A percentile compares a stretch with the other conserved stretches of the same genome.
Evolutionary conservation across 2,329 filamentous ascomycete species (phyloP).

Genomic region (Monosporascus sp.): DNA sequence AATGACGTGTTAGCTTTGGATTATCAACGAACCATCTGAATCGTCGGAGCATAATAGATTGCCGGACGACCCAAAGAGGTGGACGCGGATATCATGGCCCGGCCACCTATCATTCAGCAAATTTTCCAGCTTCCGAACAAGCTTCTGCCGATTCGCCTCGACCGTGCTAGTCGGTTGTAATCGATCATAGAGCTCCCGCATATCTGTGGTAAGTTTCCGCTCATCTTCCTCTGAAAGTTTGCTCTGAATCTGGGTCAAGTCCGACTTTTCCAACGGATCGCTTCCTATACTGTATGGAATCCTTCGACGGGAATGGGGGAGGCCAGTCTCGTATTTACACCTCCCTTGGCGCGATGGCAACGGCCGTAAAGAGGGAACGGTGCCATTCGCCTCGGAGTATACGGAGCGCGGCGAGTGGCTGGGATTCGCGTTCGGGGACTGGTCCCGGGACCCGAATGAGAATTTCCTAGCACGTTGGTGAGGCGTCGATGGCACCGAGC

Average conservation of each 20-base stretch:
- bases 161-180: constrained; percentile 79
- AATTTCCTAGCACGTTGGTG: constrained; percentile 83
- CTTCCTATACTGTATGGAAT: constrained; percentile 91
- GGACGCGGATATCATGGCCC: constrained; percentile 79
- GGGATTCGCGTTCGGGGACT: constrained; percentile 70
- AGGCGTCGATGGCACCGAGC: constrained; percentile 87
- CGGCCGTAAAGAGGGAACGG: constrained; percentile 62
- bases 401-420: constrained; percentile 86
- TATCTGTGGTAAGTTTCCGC: constrained; percentile 69
- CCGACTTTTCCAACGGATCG: constrained; percentile 67
- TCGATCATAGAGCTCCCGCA: constrained; percentile 77
- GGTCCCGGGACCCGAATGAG: constrained; percentile 69
- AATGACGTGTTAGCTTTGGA: not conserved
- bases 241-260: constrained; percentile 67
- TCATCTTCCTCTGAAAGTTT: constrained; percentile 69
- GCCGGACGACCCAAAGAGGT: constrained; percentile 96
- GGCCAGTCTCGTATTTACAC: constrained; percentile 86
- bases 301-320: constrained; percentile 73
- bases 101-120: constrained; percentile 91
- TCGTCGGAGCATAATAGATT: constrained; percentile 93
- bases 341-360: constrained; percentile 53
- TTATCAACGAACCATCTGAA: constrained; percentile 70
- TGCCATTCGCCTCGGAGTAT: constrained; percentile 80
- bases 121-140: constrained; percentile 82
- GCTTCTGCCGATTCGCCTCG: constrained; percentile 65